Percentiles rank a stretch among this genome's conserved stretches.
Conservation (phyloP, 441 rosid species). For the Theobroma grandiflorum region DNA sequence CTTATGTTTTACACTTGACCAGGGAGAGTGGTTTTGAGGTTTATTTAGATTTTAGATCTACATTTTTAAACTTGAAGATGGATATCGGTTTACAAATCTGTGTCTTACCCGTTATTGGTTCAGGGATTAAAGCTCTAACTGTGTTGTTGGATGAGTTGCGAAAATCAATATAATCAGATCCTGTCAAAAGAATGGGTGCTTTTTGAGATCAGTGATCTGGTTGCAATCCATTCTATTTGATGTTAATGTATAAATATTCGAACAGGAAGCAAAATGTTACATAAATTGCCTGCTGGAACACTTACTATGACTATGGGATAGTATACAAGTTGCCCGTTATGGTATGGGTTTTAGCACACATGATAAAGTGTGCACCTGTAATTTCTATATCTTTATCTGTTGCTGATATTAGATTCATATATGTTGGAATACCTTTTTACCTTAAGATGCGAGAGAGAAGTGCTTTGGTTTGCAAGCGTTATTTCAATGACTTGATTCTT, state of each 20-base stretch:
- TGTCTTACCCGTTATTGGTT: neutral
- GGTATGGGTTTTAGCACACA: neutral
- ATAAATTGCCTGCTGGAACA: neutral
- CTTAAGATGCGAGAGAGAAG: neutral
- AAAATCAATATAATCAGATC: conserved; percentile 18
- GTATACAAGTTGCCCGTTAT: neutral
- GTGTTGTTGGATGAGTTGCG: neutral
- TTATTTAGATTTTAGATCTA: neutral
- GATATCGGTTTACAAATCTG: neutral
- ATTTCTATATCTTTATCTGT: neutral
- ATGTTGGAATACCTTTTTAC: neutral
- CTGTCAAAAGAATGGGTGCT: conserved; percentile 8
- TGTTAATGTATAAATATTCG: conserved; percentile 3
- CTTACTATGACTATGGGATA: too few species aligned
- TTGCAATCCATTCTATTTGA: neutral
- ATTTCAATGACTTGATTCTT: neutral
- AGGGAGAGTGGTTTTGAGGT: neutral
- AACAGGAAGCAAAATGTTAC: neutral
- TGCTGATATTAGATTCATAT: neutral
- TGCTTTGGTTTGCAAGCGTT: conserved; percentile 14
- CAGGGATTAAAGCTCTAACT: conserved; percentile 4
- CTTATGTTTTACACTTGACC: neutral
- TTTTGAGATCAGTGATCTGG: neutral
- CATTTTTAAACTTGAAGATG: neutral
- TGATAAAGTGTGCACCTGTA: neutral